Evolutionary conservation across 306 rosid species (phyloP), one percentile per base, ranked within the genome.

Genomic region (Mimosa bimucronata): DNA sequence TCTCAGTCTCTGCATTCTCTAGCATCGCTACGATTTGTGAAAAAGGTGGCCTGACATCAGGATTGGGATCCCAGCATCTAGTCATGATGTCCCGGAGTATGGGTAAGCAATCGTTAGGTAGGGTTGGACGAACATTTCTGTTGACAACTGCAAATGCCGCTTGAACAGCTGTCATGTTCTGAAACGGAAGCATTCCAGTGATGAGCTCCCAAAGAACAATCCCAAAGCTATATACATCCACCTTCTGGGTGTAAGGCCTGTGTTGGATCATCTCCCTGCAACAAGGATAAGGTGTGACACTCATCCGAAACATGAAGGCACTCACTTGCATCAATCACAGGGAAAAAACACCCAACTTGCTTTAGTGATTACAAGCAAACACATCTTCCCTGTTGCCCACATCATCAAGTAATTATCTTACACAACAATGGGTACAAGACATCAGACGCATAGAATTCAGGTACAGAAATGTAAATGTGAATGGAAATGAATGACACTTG

Each of bases 181-280:
- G 97, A 85, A 95, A 95, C 0, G 98, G 98, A 73, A 95, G 98
- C 97, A 92, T 88, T 53, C 98, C 98, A 1, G 98, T 92, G 13
- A 95, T 92, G 44, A 95, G 98, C 66, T 95, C 98, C 98, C 98
- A 95, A 23, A 95, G 98, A 69, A 95, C 98, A 38, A 95, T 95
- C 53, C 98, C 98, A 68, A 95, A 95, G 89, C 98, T 95, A 71
- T 95, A 95, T 53, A 95, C 92, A 76, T 95, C 98, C 82, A 95
- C 98, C 67, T 91, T 95, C 77, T 91, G 97, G 19, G 98, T 95
- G 93, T 95, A 95, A 16, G 96, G 98, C 94, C 98, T 89, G 72
- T 95, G 98, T 86, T 95, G 98, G 82, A 95, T 95, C 98, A 95
- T 95, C 91, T 95, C 98, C 84, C 98, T 95, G 92, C 80, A 85